These are phyloP conservation scores for Keqinozyma sinolaborantium DNA, from an alignment of 1,139 yeast genomes.

Conservation along the genomic window DNA sequence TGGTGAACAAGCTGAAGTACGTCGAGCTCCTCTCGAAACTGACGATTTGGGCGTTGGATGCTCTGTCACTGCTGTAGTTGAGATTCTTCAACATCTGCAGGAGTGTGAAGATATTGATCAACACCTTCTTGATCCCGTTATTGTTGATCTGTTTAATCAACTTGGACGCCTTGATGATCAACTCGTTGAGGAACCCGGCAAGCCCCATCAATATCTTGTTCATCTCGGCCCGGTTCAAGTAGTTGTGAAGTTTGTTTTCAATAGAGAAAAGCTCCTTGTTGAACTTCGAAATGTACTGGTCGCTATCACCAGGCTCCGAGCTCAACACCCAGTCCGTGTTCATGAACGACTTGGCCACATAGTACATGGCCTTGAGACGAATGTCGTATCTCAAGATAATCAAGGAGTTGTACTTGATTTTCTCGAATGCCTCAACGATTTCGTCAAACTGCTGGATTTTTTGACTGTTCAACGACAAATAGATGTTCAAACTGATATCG, in stretches of 20 bases:
- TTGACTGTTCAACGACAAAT: conserved; percentile 33
- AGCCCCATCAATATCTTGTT: conserved; percentile 49
- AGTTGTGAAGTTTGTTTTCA: conserved; percentile 37
- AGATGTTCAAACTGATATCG: conserved; percentile 22
- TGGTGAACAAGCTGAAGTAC: conserved; percentile 56
- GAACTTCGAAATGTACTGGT: conserved; percentile 54
- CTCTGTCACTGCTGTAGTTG: conserved; percentile 27
- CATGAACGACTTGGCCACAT: conserved; percentile 47
- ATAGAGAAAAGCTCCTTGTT: conserved; percentile 56
- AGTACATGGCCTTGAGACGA: conserved; percentile 59
- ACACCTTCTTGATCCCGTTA: conserved; percentile 64
- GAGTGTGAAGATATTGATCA: conserved; percentile 65
- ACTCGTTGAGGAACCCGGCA: conserved; percentile 51
- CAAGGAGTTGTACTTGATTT: conserved; percentile 46
- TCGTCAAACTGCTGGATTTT: conserved; percentile 46
- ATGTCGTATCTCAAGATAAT: conserved; percentile 64
- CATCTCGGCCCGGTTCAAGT: conserved; percentile 23
- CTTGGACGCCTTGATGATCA: conserved; percentile 59
- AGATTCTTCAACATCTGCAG: conserved; percentile 75
- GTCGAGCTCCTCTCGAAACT: conserved; percentile 54
- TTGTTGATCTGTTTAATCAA: conserved; percentile 53
- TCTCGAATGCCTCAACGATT: conserved; percentile 41
- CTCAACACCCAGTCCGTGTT: conserved; percentile 42
- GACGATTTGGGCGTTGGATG: conserved; percentile 43
- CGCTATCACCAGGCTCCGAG: conserved; percentile 62